Conservation (phyloP, 2,329 filamentous ascomycete species). For the Ophiocordyceps camponoti-rufipedis region DNA sequence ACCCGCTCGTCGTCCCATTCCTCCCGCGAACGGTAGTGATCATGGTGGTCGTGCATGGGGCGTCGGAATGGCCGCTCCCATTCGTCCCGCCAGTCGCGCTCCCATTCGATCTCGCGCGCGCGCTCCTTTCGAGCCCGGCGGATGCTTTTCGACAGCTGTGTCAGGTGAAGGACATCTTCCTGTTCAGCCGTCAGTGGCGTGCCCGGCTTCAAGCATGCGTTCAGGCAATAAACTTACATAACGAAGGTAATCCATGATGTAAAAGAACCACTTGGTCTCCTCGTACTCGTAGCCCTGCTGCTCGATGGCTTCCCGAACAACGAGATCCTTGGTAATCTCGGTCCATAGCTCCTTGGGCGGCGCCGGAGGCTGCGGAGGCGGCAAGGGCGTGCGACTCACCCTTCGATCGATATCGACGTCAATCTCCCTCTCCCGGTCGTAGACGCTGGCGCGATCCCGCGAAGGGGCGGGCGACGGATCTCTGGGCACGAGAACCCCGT, state of each 20-base stretch:
- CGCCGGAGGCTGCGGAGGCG: slow-evolving; percentile 14
- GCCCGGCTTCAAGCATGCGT: not conserved
- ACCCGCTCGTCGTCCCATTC: slow-evolving; percentile 42
- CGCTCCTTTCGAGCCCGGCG: slow-evolving; percentile 40
- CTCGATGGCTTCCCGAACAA: slow-evolving; percentile 73
- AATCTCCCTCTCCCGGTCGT: slow-evolving; percentile 26
- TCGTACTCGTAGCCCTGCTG: slow-evolving; percentile 73
- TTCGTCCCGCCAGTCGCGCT: slow-evolving; percentile 37
- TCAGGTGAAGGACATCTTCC: slow-evolving; percentile 76
- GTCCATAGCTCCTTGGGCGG: slow-evolving; percentile 68
- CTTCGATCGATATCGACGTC: slow-evolving; percentile 35
- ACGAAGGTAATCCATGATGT: slow-evolving; percentile 75
- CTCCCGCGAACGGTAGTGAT: slow-evolving; percentile 10
- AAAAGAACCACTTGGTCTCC: slow-evolving; percentile 78
- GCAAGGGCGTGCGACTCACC: slow-evolving; percentile 18
- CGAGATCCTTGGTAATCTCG: slow-evolving; percentile 86
- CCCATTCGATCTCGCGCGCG: slow-evolving; percentile 35
- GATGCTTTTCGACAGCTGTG: slow-evolving; percentile 69
- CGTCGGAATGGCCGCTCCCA: slow-evolving; percentile 24
- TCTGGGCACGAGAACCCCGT: slow-evolving; percentile 19
- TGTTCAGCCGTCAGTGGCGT: slow-evolving; percentile 15
- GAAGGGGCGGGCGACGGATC: slow-evolving; percentile 11
- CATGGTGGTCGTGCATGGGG: slow-evolving; percentile 12
- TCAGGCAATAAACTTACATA: slow-evolving; percentile 46
- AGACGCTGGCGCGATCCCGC: slow-evolving; percentile 24